phyloP scores from a whole-genome alignment of 768 basidiomycete species.

The Holtermannia corniformis region DNA sequence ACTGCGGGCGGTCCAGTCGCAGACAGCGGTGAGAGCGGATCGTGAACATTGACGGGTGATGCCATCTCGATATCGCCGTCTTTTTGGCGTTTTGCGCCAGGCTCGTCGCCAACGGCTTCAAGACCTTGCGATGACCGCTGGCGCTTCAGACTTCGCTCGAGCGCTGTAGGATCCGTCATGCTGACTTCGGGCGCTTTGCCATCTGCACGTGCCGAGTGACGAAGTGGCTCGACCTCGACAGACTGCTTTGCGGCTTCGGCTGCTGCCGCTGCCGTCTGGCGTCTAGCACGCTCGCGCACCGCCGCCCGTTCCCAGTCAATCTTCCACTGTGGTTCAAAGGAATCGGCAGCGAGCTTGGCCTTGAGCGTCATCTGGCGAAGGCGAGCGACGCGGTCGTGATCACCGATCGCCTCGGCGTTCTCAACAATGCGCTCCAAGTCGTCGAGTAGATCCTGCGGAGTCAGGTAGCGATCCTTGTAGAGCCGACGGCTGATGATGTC shows the following conservation, averaged over 20 bases:
- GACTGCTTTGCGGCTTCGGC: background rate
- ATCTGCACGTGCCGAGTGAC: conserved; percentile 64
- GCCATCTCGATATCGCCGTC: conserved; percentile 2
- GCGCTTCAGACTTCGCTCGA: conserved; percentile 63
- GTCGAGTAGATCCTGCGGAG: conserved; percentile 78
- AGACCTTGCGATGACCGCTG: background rate
- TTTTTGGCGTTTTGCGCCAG: conserved; percentile 1
- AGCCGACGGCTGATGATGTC: conserved; percentile 81
- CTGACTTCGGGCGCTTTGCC: conserved; percentile 61
- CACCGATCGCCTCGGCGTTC: conserved; percentile 56
- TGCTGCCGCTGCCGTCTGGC: background rate
- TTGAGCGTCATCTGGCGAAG: conserved; percentile 78
- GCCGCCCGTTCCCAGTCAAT: conserved; percentile 86
- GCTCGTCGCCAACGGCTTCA: conserved; percentile 3
- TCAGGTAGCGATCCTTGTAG: conserved; percentile 75
- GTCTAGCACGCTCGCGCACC: conserved; percentile 50
- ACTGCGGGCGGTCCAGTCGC: background rate
- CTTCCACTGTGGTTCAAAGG: conserved; percentile 48
- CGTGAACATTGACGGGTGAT: background rate
- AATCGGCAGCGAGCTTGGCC: conserved; percentile 53
- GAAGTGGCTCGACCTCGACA: conserved; percentile 17
- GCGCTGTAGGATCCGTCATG: conserved; percentile 63
- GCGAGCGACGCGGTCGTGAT: conserved; percentile 65
- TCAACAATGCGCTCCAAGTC: conserved; percentile 45
- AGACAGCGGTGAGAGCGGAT: background rate